Conservation (phyloP, 352 stramenopile species). For the Globisporangium irregulare region DNA sequence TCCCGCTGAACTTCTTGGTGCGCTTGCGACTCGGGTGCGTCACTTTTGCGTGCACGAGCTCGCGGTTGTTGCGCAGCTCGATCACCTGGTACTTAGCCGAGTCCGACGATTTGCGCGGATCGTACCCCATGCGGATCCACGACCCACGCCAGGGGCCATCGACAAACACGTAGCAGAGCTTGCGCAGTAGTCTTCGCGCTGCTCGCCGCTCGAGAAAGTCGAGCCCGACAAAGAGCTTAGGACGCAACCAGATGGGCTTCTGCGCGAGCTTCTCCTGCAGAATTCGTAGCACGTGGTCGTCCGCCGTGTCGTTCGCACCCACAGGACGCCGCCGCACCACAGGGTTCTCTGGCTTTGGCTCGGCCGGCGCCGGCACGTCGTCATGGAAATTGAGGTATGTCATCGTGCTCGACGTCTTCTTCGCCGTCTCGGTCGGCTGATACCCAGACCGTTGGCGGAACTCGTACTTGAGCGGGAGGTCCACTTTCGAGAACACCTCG, state of each 20-base stretch:
- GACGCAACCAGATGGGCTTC: slow-evolving; percentile 75
- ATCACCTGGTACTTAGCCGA: slow-evolving; percentile 71
- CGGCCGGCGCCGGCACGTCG: slow-evolving; percentile 44
- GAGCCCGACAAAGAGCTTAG: slow-evolving; percentile 65
- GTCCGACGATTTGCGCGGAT: slow-evolving; percentile 43
- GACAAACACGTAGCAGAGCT: slow-evolving; percentile 83
- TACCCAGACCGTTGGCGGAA: slow-evolving; percentile 77
- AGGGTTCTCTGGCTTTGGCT: slow-evolving; percentile 45
- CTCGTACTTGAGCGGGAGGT: slow-evolving; percentile 81
- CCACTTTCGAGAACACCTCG: slow-evolving; percentile 83
- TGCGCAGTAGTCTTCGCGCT: slow-evolving; percentile 53
- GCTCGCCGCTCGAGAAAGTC: slow-evolving; percentile 59
- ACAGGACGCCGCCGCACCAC: slow-evolving; percentile 46
- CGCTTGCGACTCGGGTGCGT: slow-evolving; percentile 65
- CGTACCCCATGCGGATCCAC: slow-evolving; percentile 83
- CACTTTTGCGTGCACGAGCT: slow-evolving; percentile 79
- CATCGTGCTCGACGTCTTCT: slow-evolving; percentile 72
- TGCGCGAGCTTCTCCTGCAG: slow-evolving; percentile 52
- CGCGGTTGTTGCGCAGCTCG: slow-evolving; percentile 76
- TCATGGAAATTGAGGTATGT: slow-evolving; percentile 83
- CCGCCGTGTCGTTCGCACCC: slow-evolving; percentile 53
- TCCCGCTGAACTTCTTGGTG: slow-evolving; percentile 61
- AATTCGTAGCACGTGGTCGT: slow-evolving; percentile 59
- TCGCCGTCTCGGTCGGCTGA: slow-evolving; percentile 49
- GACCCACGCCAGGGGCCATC: slow-evolving; percentile 78